phyloP scores from a whole-genome alignment of 2,329 filamentous ascomycete species.

The Amauroascus niger region DNA sequence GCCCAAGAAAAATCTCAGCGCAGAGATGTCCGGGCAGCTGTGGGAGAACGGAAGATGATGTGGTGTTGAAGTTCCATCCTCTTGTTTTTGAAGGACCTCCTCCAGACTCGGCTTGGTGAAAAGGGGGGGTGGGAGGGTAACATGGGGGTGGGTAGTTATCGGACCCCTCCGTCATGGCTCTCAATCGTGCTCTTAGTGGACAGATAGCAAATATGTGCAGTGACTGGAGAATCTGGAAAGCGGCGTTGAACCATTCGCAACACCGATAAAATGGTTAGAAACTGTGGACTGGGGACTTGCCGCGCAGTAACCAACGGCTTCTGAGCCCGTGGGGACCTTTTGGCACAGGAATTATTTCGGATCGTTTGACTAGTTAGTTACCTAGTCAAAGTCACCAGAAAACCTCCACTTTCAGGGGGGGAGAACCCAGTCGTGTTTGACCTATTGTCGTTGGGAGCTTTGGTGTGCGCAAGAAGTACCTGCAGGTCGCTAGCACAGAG shows the following conservation, averaged over 20 bases:
- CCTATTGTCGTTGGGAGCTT: not conserved
- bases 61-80: not conserved
- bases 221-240: not conserved
- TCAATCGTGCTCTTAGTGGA: not conserved
- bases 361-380: too few species aligned
- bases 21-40: not conserved
- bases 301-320: not conserved
- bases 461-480: not conserved
- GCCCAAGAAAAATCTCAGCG: conserved; percentile 5
- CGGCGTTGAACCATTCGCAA: not conserved
- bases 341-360: not conserved
- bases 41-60: not conserved
- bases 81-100: not conserved
- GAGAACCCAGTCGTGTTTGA: not conserved
- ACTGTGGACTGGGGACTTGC: not conserved
- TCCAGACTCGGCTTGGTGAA: not conserved
- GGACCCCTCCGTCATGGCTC: not conserved
- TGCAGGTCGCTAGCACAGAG: conserved; percentile 5
- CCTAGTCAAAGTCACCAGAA: too few species aligned
- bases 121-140: too few species aligned
- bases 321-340: not conserved
- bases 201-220: not conserved
- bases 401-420: conserved; percentile 1
- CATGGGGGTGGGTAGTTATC: too few species aligned
- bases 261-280: not conserved